Conservation (phyloP, 441 rosid species). For the Adansonia gregorii region DNA sequence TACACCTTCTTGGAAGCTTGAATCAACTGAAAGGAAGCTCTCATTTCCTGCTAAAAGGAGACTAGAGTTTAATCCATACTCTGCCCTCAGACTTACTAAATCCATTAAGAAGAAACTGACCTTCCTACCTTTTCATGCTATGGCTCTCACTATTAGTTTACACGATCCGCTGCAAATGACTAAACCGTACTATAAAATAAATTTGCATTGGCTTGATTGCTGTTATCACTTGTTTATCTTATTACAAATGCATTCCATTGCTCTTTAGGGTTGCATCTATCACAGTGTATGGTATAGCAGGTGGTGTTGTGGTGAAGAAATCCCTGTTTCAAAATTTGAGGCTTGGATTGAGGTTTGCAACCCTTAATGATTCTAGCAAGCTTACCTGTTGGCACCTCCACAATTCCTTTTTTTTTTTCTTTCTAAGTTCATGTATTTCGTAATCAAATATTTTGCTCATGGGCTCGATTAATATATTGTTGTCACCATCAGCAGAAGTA, state of each 20-base stretch:
- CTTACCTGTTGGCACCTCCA: background rate
- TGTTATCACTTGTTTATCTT: background rate
- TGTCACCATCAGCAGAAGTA: background rate
- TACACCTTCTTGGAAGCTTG: background rate
- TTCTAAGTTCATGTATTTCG: background rate
- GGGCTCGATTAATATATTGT: background rate
- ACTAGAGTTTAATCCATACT: background rate
- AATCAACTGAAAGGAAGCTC: conserved; percentile 8
- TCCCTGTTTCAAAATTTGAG: background rate
- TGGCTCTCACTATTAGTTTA: background rate
- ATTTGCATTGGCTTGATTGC: background rate
- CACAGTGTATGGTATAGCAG: background rate
- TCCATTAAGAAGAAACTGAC: background rate
- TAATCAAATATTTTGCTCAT: background rate
- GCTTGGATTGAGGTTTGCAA: background rate
- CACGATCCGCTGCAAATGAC: background rate
- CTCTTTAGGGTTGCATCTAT: conserved; percentile 9
- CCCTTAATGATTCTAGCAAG: background rate
- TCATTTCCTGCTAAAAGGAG: conserved; percentile 15
- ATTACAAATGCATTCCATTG: conserved; percentile 13
- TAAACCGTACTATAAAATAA: background rate
- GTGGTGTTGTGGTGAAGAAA: background rate
- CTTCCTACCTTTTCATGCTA: background rate
- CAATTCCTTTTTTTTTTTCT: background rate
- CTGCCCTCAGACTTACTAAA: background rate